Evolutionary conservation across 805 yeast species (phyloP).

Genomic region (Candida nitratophila): DNA sequence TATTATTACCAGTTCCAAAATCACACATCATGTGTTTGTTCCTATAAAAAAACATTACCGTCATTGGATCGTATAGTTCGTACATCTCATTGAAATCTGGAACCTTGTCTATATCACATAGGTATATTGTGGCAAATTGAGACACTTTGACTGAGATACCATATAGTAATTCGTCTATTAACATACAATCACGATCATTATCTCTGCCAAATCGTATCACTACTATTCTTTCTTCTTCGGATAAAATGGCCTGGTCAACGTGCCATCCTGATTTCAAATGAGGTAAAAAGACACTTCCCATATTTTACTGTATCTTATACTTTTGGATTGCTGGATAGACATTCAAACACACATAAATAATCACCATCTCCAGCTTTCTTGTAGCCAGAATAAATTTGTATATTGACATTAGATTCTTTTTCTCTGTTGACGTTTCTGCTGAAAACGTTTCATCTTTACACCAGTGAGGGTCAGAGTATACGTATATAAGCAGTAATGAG

Average conservation of each 20-base stretch:
- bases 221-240: conserved; percentile 84
- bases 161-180: conserved; percentile 82
- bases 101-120: conserved; percentile 84
- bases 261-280: conserved; percentile 89
- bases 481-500: no score
- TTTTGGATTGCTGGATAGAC: no score
- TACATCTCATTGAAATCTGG: conserved; percentile 90
- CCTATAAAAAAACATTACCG: conserved; percentile 88
- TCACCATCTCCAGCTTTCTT: no score
- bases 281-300: conserved; percentile 81
- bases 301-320: conserved; percentile 14
- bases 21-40: conserved; percentile 98
- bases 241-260: conserved; percentile 92
- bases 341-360: no score
- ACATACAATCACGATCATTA: conserved; percentile 69
- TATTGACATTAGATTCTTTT: no score
- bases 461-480: no score
- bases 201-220: conserved; percentile 86
- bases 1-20: conserved; percentile 96
- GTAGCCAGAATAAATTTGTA: no score
- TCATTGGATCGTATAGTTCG: conserved; percentile 82
- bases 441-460: no score
- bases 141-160: conserved; percentile 75
- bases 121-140: conserved; percentile 81
- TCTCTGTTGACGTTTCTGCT: no score